These are phyloP conservation scores for Didymella exigua DNA, from an alignment of 2,329 filamentous ascomycete genomes.

Conservation along the genomic window DNA sequence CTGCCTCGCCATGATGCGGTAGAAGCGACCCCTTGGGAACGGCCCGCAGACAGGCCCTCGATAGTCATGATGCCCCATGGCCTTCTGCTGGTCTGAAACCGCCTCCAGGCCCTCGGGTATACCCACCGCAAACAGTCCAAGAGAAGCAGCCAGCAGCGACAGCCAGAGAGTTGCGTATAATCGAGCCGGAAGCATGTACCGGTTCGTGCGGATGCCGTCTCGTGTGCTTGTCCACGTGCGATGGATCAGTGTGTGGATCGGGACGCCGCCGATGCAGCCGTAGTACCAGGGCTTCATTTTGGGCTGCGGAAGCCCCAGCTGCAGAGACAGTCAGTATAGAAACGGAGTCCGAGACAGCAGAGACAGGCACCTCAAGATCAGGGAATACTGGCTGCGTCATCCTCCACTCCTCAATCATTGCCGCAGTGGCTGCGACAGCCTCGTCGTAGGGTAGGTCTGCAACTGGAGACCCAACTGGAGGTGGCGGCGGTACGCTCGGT, in stretches of 20 bases:
- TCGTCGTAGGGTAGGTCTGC: constrained; percentile 1
- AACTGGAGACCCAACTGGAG: neutral
- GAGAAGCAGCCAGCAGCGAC: neutral
- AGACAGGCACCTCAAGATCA: neutral
- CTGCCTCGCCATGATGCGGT: constrained; percentile 4
- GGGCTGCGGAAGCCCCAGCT: neutral
- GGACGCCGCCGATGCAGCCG: constrained; percentile 9
- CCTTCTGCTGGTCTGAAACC: neutral
- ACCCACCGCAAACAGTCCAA: neutral
- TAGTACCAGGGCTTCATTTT: constrained; percentile 3
- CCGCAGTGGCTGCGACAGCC: neutral
- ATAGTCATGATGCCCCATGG: neutral
- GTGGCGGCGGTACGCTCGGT: neutral
- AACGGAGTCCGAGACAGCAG: neutral
- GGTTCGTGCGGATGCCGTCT: constrained; percentile 11
- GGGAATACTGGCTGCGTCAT: neutral
- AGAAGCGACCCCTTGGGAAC: neutral
- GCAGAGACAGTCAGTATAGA: neutral
- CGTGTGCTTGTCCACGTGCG: neutral
- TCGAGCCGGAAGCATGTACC: constrained; percentile 7
- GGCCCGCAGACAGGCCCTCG: constrained; percentile 1
- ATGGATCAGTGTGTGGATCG: neutral
- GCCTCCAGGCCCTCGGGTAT: constrained; percentile 8
- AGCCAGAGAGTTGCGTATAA: constrained; percentile 4
- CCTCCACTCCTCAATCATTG: constrained; percentile 11